A percentile compares a stretch with the other conserved stretches of the same genome.
phyloP scores from a whole-genome alignment of 305 asterid species.

The Fraxinus paxiana region DNA sequence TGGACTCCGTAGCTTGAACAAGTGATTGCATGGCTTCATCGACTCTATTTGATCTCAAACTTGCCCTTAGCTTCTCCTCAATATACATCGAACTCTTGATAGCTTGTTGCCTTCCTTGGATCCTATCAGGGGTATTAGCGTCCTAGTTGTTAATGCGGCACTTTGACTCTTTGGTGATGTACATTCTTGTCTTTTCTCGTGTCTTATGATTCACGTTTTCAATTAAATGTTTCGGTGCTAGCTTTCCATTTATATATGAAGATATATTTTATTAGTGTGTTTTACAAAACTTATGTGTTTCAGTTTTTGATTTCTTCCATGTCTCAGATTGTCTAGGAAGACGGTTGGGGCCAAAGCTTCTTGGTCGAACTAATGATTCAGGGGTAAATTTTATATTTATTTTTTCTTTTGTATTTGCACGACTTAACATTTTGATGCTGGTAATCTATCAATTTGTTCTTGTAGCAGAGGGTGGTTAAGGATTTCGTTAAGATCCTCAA shows the following conservation, averaged over 20 bases:
- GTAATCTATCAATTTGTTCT: slow-evolving; percentile 20
- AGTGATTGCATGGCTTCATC: too few relatives aligned
- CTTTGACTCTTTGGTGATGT: not conserved
- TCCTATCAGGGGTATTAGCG: not conserved
- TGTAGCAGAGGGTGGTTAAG: slow-evolving; percentile 72
- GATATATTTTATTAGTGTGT: not conserved
- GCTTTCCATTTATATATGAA: not conserved
- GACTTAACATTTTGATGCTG: slow-evolving; percentile 14
- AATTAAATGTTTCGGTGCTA: slow-evolving; percentile 1
- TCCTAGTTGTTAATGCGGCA: slow-evolving; percentile 1
- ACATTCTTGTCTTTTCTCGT: slow-evolving; percentile 13
- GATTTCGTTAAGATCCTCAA: slow-evolving; percentile 81
- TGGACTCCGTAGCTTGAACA: too few relatives aligned
- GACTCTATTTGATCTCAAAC: too few relatives aligned
- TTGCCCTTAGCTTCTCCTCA: too few relatives aligned
- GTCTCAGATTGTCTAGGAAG: slow-evolving; percentile 93
- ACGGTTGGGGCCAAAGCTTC: slow-evolving; percentile 90
- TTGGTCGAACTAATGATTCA: slow-evolving; percentile 84
- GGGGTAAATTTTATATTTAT: slow-evolving; percentile 48
- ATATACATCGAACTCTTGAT: too few relatives aligned
- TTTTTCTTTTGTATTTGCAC: slow-evolving; percentile 6
- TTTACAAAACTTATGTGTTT: slow-evolving; percentile 8
- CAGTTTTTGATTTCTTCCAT: slow-evolving; percentile 17
- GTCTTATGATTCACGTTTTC: slow-evolving; percentile 1
- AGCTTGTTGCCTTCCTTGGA: too few relatives aligned